Conservation (phyloP, 2,329 filamentous ascomycete genomes). For the Aotearoamyces nothofagi region DNA sequence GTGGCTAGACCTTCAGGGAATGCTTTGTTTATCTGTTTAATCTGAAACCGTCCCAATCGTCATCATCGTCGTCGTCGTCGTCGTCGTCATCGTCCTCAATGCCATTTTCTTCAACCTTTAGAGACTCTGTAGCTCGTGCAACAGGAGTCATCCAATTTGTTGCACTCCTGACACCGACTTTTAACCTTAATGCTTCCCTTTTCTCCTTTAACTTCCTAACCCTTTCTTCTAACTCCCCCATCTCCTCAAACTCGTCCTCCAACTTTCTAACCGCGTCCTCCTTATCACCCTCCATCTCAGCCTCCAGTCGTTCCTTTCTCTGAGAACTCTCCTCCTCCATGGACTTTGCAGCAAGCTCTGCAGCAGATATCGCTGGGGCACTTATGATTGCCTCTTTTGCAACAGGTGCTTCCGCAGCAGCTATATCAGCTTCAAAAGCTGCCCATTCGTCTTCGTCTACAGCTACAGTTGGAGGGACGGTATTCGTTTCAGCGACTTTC, state of each 20-base stretch:
- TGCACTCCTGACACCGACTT: conserved; percentile 17
- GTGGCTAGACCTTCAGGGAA: too few relatives aligned
- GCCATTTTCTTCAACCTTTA: too few relatives aligned
- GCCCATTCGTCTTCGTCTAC: conserved; percentile 74
- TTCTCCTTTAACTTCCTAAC: conserved; percentile 55
- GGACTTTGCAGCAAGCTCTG: conserved; percentile 41
- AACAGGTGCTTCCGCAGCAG: conserved; percentile 24
- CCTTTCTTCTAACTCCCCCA: conserved; percentile 63
- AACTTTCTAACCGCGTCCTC: conserved; percentile 62
- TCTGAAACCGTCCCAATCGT: too few relatives aligned
- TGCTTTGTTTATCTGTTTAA: too few relatives aligned
- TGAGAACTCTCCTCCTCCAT: conserved; percentile 32
- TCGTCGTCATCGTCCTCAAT: too few relatives aligned
- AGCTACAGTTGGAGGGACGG: conserved; percentile 8
- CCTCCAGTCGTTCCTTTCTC: conserved; percentile 32
- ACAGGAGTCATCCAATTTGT: too few relatives aligned
- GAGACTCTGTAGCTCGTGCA: too few relatives aligned
- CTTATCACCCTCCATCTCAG: conserved; percentile 46
- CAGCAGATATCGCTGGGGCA: conserved; percentile 50
- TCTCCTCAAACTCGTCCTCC: conserved; percentile 69
- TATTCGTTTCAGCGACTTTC: conserved; percentile 26
- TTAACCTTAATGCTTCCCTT: conserved; percentile 46
- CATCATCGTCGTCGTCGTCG: too few relatives aligned
- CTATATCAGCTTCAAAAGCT: conserved; percentile 74
- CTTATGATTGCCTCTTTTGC: conserved; percentile 42